A percentile compares a stretch with the other conserved stretches of the same genome.
These are phyloP conservation scores for Hemileccinum impolitum DNA, from an alignment of 768 basidiomycete species.

Conservation along the genomic window DNA sequence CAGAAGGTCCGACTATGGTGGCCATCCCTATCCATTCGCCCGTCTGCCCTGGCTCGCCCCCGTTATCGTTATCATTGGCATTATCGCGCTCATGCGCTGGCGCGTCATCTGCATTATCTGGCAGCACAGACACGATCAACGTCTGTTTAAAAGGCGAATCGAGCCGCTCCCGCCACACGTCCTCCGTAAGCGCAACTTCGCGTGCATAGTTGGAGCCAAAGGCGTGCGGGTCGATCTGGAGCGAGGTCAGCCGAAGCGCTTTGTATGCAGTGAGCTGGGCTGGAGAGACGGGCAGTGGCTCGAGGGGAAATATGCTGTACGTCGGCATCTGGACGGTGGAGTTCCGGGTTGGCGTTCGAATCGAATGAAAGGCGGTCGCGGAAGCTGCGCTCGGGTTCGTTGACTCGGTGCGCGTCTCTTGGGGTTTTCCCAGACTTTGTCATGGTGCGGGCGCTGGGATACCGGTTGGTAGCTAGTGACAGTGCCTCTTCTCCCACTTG, in stretches of 20 bases:
- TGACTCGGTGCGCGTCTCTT: no score
- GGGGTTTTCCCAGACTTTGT: no score
- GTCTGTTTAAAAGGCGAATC: slow-evolving; percentile 11
- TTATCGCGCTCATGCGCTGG: not conserved
- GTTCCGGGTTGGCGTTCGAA: not conserved
- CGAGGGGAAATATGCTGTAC: slow-evolving; percentile 16
- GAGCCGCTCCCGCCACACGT: slow-evolving; percentile 22
- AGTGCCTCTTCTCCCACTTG: no score
- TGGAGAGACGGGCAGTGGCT: slow-evolving; percentile 8
- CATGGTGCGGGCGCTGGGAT: no score
- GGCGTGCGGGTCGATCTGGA: slow-evolving; percentile 19
- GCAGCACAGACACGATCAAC: slow-evolving; percentile 12
- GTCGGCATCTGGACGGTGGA: slow-evolving; percentile 1
- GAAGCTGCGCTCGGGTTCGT: no score
- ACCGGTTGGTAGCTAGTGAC: no score
- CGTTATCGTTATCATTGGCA: not conserved
- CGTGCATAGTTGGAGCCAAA: slow-evolving; percentile 23
- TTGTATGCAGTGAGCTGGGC: slow-evolving; percentile 25
- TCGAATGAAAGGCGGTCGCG: not conserved
- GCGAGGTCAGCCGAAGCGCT: slow-evolving; percentile 19
- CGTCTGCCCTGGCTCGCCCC: not conserved
- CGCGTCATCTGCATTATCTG: not conserved
- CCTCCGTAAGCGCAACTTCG: slow-evolving; percentile 19
- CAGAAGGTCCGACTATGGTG: slow-evolving; percentile 13
- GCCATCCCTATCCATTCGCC: slow-evolving; percentile 23